Evolutionary conservation across 352 stramenopile species (phyloP), one percentile per base, ranked within the genome.

Genomic region (Pythium sp.): DNA sequence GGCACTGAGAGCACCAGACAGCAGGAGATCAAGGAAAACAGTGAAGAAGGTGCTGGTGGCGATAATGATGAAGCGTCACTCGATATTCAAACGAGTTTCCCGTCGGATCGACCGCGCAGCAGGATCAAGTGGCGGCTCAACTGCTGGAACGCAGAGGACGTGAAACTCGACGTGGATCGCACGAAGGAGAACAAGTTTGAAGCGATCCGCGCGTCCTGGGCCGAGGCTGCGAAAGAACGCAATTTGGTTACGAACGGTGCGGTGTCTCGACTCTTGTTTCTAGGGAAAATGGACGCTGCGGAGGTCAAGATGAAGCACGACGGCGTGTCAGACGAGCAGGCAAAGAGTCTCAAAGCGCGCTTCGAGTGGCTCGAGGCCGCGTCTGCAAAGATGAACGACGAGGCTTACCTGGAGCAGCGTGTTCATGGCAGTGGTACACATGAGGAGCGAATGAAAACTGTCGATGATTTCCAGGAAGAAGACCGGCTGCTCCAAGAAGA

Each of bases 131-230:
- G 86, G 86, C 66, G 74, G 32, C 64, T 92, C 24, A 79, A 64
- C 34, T 90, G 79, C 57, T 92, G 81, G 81, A 91, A 78, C 49
- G 67, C 74, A 2, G 84, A 92, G 1, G 73, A 90, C 2, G 78
- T 90, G 5, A 87, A 88, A 34, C 58, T 92, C 14, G 81, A 84
- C 24, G 76, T 81, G 65, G 79, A 91, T 62, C 80, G 78, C 36
- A 72, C 76, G 1, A 81, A 82, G 68, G 84, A 91, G 53, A 72
- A 79, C 14, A 73, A 76, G 2, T 82, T 78, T 15, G 81, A 90
- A 46, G 74, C 72, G 28, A 83, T 90, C 69, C 79, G 75, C 57
- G 73, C 69, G 7, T 71, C 64, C 0, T 92, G 86, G 82, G 73
- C 69, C 1, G 81, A 91, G 59, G 73, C 76, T n/a, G 68, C 81